Percentiles rank a stretch among this genome's conserved stretches.
Conservation (phyloP, 2,329 filamentous ascomycete genomes). For the Colletotrichum orbiculare region DNA sequence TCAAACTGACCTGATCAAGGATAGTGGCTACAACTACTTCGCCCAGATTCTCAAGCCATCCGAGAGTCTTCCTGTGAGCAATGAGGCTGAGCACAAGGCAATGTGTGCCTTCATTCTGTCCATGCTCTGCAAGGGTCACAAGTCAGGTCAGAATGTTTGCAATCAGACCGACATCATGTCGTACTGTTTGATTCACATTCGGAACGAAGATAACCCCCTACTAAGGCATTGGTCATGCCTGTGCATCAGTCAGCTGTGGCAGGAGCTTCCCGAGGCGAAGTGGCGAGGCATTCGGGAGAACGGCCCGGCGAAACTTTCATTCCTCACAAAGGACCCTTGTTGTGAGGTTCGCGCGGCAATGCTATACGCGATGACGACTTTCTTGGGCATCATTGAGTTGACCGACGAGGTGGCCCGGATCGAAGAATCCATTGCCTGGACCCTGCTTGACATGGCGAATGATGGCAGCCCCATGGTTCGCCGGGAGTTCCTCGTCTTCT, state of each 20-base stretch:
- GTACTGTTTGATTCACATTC: constrained; percentile 84
- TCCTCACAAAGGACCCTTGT: constrained; percentile 84
- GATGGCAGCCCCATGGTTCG: constrained; percentile 95
- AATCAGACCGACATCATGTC: constrained; percentile 91
- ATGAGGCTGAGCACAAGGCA: constrained; percentile 89
- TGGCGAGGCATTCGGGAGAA: constrained; percentile 93
- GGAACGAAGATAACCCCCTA: constrained; percentile 87
- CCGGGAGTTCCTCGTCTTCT: constrained; percentile 92
- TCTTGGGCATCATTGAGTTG: constrained; percentile 91
- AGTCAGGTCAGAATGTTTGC: constrained; percentile 90
- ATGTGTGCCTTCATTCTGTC: constrained; percentile 99
- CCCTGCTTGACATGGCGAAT: constrained; percentile 89
- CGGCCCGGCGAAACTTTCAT: constrained; percentile 83
- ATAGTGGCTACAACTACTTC: constrained; percentile 97
- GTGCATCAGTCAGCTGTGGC: constrained; percentile 95
- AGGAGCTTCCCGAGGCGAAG: constrained; percentile 90
- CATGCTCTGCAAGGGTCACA: constrained; percentile 96
- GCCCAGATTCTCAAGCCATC: constrained; percentile 89
- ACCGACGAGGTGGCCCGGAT: constrained; percentile 91
- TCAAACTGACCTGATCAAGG: constrained; percentile 93
- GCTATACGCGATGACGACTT: constrained; percentile 92
- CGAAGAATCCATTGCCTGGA: constrained; percentile 90
- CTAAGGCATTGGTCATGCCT: constrained; percentile 95
- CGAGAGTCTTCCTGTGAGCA: constrained; percentile 85
- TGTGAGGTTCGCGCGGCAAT: constrained; percentile 95